These are phyloP conservation scores for Geranium rotundifolium DNA, from an alignment of 345 rosid species.

Conservation along the genomic window DNA sequence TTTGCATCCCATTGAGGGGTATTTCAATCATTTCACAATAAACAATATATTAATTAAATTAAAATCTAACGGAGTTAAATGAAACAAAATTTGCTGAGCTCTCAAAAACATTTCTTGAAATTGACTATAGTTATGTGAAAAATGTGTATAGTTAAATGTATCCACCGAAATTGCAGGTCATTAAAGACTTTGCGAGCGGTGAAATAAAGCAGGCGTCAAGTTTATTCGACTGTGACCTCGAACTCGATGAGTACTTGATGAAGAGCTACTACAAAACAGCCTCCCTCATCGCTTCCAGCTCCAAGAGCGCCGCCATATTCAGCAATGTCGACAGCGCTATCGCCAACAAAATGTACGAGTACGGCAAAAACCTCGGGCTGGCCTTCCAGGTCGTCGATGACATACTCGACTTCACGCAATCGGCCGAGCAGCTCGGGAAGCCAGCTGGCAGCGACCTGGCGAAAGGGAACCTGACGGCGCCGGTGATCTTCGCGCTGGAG, in stretches of 20 bases:
- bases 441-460: conserved; percentile 81
- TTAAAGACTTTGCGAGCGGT: conserved; percentile 95
- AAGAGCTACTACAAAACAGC: conserved; percentile 96
- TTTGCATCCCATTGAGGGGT: too few species aligned
- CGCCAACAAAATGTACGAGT: conserved; percentile 58
- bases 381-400: conserved; percentile 90
- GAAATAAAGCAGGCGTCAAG: conserved; percentile 96
- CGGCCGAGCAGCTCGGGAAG: conserved; percentile 88
- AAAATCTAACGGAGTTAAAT: too few species aligned
- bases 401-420: conserved; percentile 85
- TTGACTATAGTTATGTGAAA: too few species aligned
- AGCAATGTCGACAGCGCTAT: conserved; percentile 45
- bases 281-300: conserved; percentile 84
- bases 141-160: too few species aligned
- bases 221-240: conserved; percentile 66
- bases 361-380: conserved; percentile 79
- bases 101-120: too few species aligned
- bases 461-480: conserved; percentile 88
- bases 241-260: conserved; percentile 73
- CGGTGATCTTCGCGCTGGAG: conserved; percentile 72
- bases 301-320: conserved; percentile 85
- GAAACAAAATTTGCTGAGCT: too few species aligned
- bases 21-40: too few species aligned
- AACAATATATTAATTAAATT: too few species aligned
- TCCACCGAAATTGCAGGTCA: conserved; percentile 38